A percentile compares a stretch with the other conserved stretches of the same genome.
Conservation (phyloP, 768 basidiomycete species). For the Hebeloma cylindrosporum region DNA sequence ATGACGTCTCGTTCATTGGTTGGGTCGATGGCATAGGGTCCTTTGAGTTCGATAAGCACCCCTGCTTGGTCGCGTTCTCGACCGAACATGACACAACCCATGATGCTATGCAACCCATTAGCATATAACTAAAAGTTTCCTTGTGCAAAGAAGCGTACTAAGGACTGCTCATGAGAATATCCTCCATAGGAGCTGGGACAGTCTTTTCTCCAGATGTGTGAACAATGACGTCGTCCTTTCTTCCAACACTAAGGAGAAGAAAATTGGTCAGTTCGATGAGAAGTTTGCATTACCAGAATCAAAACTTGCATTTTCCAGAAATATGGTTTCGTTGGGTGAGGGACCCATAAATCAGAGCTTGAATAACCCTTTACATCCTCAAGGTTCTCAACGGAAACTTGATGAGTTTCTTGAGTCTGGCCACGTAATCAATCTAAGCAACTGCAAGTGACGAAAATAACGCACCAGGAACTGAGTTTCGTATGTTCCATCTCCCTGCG, state of each 20-base stretch:
- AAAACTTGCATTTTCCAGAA: constrained; percentile 43
- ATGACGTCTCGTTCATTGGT: constrained; percentile 21
- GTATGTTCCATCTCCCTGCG: constrained; percentile 37
- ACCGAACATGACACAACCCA: constrained; percentile 44
- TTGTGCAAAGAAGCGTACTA: constrained; percentile 17
- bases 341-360: constrained; percentile 42
- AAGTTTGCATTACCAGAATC: background rate
- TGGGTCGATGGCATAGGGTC: constrained; percentile 28
- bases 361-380: constrained; percentile 38
- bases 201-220: constrained; percentile 39
- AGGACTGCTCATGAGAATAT: constrained; percentile 24
- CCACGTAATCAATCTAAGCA: background rate
- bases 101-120: constrained; percentile 19
- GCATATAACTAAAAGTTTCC: background rate
- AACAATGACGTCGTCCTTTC: constrained; percentile 39
- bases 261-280: background rate
- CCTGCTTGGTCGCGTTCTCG: constrained; percentile 34
- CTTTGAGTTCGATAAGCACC: constrained; percentile 32
- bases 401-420: constrained; percentile 33
- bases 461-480: constrained; percentile 40
- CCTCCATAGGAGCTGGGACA: constrained; percentile 36
- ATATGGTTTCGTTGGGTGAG: constrained; percentile 43
- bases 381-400: constrained; percentile 37
- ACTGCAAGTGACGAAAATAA: background rate
- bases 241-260: constrained; percentile 33